Conservation (phyloP, 805 yeast genomes). For the Yamadazyma olivae region DNA sequence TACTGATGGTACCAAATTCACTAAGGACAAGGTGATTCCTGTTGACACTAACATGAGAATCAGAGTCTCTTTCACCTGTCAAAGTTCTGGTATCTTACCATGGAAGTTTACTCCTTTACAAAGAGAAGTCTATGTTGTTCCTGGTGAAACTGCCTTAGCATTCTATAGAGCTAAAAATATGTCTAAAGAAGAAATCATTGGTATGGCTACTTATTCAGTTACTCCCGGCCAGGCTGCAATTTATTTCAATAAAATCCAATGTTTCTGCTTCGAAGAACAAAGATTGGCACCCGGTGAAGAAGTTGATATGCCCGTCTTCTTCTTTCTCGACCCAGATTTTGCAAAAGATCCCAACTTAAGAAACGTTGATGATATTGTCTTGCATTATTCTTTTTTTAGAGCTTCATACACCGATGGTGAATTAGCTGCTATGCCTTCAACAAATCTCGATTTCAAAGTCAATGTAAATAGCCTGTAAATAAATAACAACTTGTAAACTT, state of each 20-base stretch:
- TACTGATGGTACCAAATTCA: conserved; percentile 75
- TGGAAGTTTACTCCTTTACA: conserved; percentile 97
- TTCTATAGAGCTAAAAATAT: conserved; percentile 89
- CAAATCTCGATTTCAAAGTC: conserved; percentile 1
- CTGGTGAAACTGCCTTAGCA: conserved; percentile 97
- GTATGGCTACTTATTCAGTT: conserved; percentile 98
- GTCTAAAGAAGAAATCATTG: conserved; percentile 86
- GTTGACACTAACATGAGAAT: conserved; percentile 82
- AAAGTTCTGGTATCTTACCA: conserved; percentile 84
- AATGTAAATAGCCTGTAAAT: conserved; percentile 1
- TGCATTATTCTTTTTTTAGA: conserved; percentile 90
- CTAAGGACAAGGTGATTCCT: conserved; percentile 84
- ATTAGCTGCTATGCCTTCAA: conserved; percentile 35
- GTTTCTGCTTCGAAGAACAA: conserved; percentile 98
- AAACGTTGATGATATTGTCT: conserved; percentile 81
- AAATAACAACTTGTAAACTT: background rate
- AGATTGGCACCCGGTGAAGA: conserved; percentile 92
- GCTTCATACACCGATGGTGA: conserved; percentile 45
- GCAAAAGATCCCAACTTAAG: conserved; percentile 70
- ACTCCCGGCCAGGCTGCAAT: conserved; percentile 96
- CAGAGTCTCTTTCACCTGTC: conserved; percentile 84
- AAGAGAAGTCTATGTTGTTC: conserved; percentile 84
- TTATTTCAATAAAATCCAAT: conserved; percentile 94
- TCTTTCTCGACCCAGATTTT: conserved; percentile 33
- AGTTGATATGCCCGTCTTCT: conserved; percentile 98